phyloP scores from a whole-genome alignment of 2,329 filamentous ascomycete species.

The Claviceps arundinis region DNA sequence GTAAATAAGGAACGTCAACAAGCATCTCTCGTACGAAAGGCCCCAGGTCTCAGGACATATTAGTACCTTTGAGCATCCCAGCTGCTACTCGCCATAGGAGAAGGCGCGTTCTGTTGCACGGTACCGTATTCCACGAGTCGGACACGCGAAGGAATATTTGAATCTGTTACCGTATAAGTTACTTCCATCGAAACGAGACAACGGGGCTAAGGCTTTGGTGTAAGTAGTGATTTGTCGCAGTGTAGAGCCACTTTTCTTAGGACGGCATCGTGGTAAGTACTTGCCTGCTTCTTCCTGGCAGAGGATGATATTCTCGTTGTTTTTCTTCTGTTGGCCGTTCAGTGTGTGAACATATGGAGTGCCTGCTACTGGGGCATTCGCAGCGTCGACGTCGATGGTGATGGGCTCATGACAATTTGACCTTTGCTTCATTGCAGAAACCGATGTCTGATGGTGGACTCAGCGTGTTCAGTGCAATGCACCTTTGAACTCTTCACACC shows the following conservation, averaged over 20 bases:
- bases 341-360: background rate
- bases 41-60: background rate
- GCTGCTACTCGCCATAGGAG: constrained; percentile 16
- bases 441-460: background rate
- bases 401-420: background rate
- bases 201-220: background rate
- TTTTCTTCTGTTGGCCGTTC: background rate
- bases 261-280: background rate
- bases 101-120: background rate
- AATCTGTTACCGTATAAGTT: background rate
- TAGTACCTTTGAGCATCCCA: constrained; percentile 44
- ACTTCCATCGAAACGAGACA: too few relatives aligned
- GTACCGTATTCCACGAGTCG: background rate
- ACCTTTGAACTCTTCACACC: background rate
- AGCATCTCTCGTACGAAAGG: background rate
- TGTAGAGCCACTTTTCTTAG: background rate
- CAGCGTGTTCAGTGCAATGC: background rate
- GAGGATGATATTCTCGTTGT: background rate
- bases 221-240: background rate
- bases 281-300: background rate
- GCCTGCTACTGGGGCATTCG: background rate
- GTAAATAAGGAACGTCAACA: background rate
- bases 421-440: background rate
- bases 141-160: background rate
- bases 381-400: background rate